phyloP scores from a whole-genome alignment of 345 rosid genomes.

The Gossypium anomalum region DNA sequence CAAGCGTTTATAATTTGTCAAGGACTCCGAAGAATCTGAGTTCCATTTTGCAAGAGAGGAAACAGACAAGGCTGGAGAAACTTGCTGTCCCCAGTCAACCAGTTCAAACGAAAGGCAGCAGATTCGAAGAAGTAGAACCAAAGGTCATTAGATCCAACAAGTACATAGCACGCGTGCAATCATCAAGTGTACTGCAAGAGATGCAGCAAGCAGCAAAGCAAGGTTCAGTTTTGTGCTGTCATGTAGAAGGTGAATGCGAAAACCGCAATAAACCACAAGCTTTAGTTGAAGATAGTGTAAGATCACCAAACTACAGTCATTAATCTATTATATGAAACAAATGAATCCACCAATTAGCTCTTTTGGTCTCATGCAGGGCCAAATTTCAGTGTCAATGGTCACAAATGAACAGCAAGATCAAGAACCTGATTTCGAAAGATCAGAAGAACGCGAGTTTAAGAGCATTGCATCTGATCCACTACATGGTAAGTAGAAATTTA shows the following conservation, averaged over 20 bases:
- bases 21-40: constrained; percentile 32
- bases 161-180: constrained; percentile 24
- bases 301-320: constrained; percentile 20
- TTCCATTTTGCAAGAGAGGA: constrained; percentile 32
- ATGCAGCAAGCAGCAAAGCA: constrained; percentile 28
- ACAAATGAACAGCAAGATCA: constrained; percentile 30
- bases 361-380: constrained; percentile 31
- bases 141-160: constrained; percentile 21
- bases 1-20: constrained; percentile 23
- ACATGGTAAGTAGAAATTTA: constrained; percentile 24
- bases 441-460: constrained; percentile 10
- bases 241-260: constrained; percentile 21
- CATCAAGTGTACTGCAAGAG: constrained; percentile 23
- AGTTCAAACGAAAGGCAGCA: constrained; percentile 25
- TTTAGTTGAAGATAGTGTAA: constrained; percentile 42
- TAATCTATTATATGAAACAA: neutral
- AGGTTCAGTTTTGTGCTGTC: constrained; percentile 25
- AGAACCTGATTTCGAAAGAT: constrained; percentile 17
- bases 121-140: constrained; percentile 31
- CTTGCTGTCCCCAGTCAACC: constrained; percentile 22
- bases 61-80: constrained; percentile 31
- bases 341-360: constrained; percentile 11
- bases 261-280: constrained; percentile 26
- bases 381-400: constrained; percentile 16
- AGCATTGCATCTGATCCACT: constrained; percentile 14